Evolutionary conservation across 805 yeast genomes (phyloP).

Genomic region (Saturnispora saitoi): DNA sequence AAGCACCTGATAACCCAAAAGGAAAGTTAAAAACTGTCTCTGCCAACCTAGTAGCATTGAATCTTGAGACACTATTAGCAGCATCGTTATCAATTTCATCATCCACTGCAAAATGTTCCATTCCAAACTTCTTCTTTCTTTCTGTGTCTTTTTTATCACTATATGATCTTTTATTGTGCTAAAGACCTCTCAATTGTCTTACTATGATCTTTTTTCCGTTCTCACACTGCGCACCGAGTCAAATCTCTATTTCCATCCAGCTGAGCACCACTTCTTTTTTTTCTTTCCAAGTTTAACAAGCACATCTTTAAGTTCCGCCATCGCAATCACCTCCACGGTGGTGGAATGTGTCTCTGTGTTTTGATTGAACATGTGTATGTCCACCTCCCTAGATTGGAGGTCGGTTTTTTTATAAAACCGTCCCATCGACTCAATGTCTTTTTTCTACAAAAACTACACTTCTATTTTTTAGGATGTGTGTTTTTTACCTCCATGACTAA

Average conservation of each 20-base stretch:
- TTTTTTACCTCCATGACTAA: not conserved
- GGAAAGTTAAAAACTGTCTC: constrained; percentile 42
- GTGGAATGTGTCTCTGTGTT: constrained; percentile 18
- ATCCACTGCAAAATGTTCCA: not conserved
- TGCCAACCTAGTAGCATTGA: not conserved
- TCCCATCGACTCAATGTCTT: not conserved
- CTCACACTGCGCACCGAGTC: not conserved
- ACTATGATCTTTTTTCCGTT: too few species aligned
- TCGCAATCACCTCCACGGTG: constrained; percentile 5
- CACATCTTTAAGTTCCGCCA: constrained; percentile 15
- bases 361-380: constrained; percentile 5
- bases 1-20: constrained; percentile 45
- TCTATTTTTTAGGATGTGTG: not conserved
- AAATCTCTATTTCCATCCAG: not conserved
- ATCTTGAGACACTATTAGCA: not conserved
- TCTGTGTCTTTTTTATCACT: too few species aligned
- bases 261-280: constrained; percentile 4
- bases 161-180: too few species aligned
- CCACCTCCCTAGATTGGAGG: not conserved
- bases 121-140: too few species aligned
- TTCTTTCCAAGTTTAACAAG: constrained; percentile 1
- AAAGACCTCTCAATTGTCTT: too few species aligned
- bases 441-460: too few species aligned
- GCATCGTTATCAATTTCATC: not conserved
- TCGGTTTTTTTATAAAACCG: not conserved